These are phyloP conservation scores for Rutidosis leptorrhynchoides DNA, from an alignment of 129 eudicot genomes.

Conservation along the genomic window DNA sequence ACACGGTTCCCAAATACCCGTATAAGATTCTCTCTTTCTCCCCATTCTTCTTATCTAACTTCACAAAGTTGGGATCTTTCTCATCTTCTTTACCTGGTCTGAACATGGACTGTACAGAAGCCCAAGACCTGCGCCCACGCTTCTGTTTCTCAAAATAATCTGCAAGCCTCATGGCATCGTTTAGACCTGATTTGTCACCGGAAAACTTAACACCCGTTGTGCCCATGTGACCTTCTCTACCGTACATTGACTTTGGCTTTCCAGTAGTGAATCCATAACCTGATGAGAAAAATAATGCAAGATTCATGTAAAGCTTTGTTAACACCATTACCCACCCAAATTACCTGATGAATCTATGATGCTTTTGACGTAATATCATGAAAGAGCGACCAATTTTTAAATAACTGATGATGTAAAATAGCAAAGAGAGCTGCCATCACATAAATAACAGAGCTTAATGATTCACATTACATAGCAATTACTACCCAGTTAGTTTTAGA, in stretches of 20 bases:
- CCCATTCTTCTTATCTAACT: conserved; percentile 60
- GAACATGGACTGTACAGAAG: conserved; percentile 40
- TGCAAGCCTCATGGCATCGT: conserved; percentile 66
- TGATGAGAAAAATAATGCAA: conserved; percentile 34
- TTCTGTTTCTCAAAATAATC: conserved; percentile 69
- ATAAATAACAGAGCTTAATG: not conserved
- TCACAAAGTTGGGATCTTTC: conserved; percentile 68
- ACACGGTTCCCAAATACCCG: conserved; percentile 75
- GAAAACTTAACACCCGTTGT: conserved; percentile 59
- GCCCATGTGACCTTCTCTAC: conserved; percentile 87
- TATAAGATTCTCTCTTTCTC: conserved; percentile 72
- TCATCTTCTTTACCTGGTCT: conserved; percentile 55
- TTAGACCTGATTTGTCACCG: conserved; percentile 64
- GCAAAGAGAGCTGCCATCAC: not conserved
- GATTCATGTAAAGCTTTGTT: conserved; percentile 2
- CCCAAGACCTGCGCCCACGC: conserved; percentile 76
- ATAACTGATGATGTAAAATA: not conserved
- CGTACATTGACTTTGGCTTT: conserved; percentile 78
- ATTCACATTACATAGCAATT: too few relatives aligned
- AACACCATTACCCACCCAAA: not conserved
- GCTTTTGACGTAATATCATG: not conserved
- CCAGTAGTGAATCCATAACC: conserved; percentile 74
- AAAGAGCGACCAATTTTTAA: not conserved
- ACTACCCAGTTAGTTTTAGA: not conserved
- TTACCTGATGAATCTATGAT: not conserved